phyloP scores from a whole-genome alignment of 768 basidiomycete genomes.

The Pleurotus ostreatus region DNA sequence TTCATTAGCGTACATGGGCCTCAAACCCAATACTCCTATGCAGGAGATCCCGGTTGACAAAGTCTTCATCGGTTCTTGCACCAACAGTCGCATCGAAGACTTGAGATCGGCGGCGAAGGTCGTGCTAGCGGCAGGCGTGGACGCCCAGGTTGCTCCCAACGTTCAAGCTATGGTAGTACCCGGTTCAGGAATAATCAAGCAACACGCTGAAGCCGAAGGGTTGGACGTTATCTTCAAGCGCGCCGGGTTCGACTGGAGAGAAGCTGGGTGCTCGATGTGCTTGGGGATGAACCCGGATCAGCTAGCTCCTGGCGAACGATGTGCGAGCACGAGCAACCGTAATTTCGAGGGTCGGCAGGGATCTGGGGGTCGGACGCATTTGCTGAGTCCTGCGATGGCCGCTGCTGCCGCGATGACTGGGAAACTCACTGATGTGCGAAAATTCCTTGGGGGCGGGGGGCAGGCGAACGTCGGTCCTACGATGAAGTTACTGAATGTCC shows the following conservation, averaged over 20 bases:
- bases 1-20: conserved; percentile 84
- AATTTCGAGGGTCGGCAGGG: conserved; percentile 92
- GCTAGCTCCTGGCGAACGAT: conserved; percentile 75
- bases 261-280: conserved; percentile 96
- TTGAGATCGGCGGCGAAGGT: conserved; percentile 82
- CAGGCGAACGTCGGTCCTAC: conserved; percentile 40
- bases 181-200: conserved; percentile 86
- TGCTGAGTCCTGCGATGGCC: conserved; percentile 90
- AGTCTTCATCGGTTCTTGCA: conserved; percentile 93
- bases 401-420: conserved; percentile 87
- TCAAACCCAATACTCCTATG: conserved; percentile 73
- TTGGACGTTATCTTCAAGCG: conserved; percentile 83
- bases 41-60: conserved; percentile 81
- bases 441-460: conserved; percentile 50
- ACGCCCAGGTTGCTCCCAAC: conserved; percentile 67
- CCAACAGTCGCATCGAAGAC: conserved; percentile 92
- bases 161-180: conserved; percentile 91
- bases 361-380: conserved; percentile 84
- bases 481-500: conserved; percentile 66
- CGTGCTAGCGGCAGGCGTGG: conserved; percentile 66
- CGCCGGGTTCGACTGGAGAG: conserved; percentile 93
- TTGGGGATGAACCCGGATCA: conserved; percentile 96
- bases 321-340: conserved; percentile 89
- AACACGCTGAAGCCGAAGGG: conserved; percentile 88
- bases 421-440: conserved; percentile 80